Percentiles rank a stretch among this genome's conserved stretches.
Evolutionary conservation across 371 early-diverging fungal genomes (phyloP).

Genomic region (Amoeboaphelidium protococcarum): DNA sequence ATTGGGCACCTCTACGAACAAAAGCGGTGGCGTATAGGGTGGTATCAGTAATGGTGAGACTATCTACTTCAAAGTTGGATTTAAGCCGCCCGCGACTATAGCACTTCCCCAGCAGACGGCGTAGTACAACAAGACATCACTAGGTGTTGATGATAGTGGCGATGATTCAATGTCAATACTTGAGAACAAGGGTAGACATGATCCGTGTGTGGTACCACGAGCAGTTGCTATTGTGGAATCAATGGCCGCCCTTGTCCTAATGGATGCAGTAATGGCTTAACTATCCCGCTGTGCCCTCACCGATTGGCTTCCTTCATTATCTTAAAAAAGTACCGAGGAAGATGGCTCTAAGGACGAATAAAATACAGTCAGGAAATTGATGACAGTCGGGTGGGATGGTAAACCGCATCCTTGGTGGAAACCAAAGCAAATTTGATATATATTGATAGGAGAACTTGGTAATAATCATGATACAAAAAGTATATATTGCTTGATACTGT

Average conservation of each 20-base stretch:
- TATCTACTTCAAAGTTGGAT: conserved; percentile 86
- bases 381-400: too few relatives aligned
- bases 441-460: too few relatives aligned
- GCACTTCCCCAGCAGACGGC: conserved; percentile 61
- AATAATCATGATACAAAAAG: too few relatives aligned
- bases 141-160: too few relatives aligned
- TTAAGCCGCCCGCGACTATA: conserved; percentile 90
- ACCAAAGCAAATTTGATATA: too few relatives aligned
- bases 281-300: background rate
- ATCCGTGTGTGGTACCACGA: conserved; percentile 84
- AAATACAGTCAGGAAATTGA: too few relatives aligned
- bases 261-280: conserved; percentile 24
- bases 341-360: too few relatives aligned
- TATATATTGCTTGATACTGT: too few relatives aligned
- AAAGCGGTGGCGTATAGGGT: conserved; percentile 81
- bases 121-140: too few relatives aligned
- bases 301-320: background rate
- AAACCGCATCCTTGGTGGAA: too few relatives aligned
- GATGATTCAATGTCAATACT: conserved; percentile 49
- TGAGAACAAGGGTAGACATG: conserved; percentile 82
- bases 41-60: conserved; percentile 86
- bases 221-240: conserved; percentile 92
- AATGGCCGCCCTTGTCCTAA: conserved; percentile 76
- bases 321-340: background rate
- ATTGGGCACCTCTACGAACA: conserved; percentile 62